Base-by-base conservation (phyloP, 1,284 basidiomycete species). In the Ustilago xerochloae region DNA sequence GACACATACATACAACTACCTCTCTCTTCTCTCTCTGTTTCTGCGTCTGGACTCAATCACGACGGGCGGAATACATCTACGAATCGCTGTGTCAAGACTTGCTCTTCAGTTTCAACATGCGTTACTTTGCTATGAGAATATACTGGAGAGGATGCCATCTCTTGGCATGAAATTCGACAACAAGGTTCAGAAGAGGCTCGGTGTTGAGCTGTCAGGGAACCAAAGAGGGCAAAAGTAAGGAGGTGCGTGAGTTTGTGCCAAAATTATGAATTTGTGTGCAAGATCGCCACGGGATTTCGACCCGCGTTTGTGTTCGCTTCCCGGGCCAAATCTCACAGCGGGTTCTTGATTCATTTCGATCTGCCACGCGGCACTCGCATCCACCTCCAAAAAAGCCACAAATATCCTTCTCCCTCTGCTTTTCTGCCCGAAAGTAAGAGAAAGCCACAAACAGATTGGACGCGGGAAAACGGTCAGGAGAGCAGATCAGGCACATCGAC, bases 191-290 rank as follows among this genome's bases (percentile, higher is more conserved):
- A 22, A 28, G 38, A 38, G 50, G 4, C 50, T 41, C 26, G 38
- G 36, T 52, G 38, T 48, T 33, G 47, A 38, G 24, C 49, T 50
- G 49, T 50, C 49, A 50, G 49, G 47, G 6, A 24, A 49, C 13
- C n/a, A n/a, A n/a, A n/a, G n/a, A n/a, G n/a, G n/a, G n/a, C n/a
- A 18, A 10, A 50, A 50, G 49, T 24, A 50, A 50, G 49, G 49
- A 36, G 35, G 32, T 33, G 32, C 16, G 32, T 33, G 4, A 10
- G 32, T 33, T 33, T 33, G 9, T 33, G 4, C 32, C n/a, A n/a
- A n/a, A n/a, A n/a, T n/a, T n/a, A n/a, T n/a, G n/a, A n/a, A n/a
- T n/a, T n/a, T 33, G 9, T 33, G 15, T 38, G 35, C 35, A 38
- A 38, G 35, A 38, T 38, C 2, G 35, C 35, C 15, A 38, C 15